Base-by-base conservation (phyloP, 1,284 basidiomycete species). In the Moesziomyces globuligerus region DNA sequence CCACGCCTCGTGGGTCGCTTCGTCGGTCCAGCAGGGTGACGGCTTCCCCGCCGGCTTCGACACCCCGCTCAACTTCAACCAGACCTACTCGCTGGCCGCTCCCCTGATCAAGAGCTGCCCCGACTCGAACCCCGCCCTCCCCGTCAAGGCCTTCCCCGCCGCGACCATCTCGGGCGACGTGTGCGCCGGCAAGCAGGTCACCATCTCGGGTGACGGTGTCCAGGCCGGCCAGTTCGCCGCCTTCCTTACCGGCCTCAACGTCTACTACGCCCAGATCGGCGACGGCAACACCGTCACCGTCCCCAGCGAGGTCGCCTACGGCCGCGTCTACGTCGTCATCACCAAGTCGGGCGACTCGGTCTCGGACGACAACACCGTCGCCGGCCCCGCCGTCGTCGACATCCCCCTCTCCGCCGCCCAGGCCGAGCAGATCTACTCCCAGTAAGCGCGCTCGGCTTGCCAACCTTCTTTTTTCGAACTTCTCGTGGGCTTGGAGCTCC, bases 41-140 rank as follows among this genome's bases (percentile, higher is more conserved):
- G 69, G 55, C 23, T 72, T 71, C 60, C 58, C 65, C 23, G 45
- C 40, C 10, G 51, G 54, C 25, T 57, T 69, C 74, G 89, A 86
- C 88, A 90, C 90, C 67, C 78, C 83, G 17, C 64, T 83, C 28
- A 84, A 82, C 69, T 75, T 82, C 54, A 76, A 83, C 66, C 76
- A 83, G 66, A 81, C 83, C 26, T 83, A 78, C 76, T 81, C 83
- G 23, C 74, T 84, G 25, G 83, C 82, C 41, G 83, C 84, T 2
- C 72, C 80, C 6, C 81, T 85, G 59, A 84, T 85, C 81, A 82
- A 66, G 39, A 58, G 48, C 7, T 89, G 88, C 83, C 88, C 89
- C 0, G 49, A 72, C 2, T 74, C 82, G 48, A 87, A 87, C 77
- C 81, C 84, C 2, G 69, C 82, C 1, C 84, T 86, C 20, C 84